A percentile compares a stretch with the other conserved stretches of the same genome.
These are phyloP conservation scores for Ogataea neopini DNA, from an alignment of 805 yeast species.

Conservation along the genomic window DNA sequence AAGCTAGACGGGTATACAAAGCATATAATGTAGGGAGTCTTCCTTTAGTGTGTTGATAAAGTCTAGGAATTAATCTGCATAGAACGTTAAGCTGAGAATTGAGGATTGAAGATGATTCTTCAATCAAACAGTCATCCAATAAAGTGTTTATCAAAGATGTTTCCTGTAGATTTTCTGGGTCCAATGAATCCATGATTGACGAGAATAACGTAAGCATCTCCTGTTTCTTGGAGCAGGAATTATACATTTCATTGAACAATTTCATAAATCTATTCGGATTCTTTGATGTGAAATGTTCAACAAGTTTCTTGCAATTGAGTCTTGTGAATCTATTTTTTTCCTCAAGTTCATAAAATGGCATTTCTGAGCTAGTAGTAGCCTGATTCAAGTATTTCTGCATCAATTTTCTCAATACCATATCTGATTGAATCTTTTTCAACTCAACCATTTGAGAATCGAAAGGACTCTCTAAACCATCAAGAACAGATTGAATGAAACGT, in stretches of 20 bases:
- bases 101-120: constrained; percentile 37
- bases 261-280: constrained; percentile 6
- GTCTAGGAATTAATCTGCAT: constrained; percentile 38
- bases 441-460: constrained; percentile 10
- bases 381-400: constrained; percentile 27
- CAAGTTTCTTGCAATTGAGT: neutral
- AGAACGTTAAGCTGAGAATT: constrained; percentile 17
- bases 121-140: constrained; percentile 43
- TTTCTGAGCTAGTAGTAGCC: constrained; percentile 9
- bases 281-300: constrained; percentile 41
- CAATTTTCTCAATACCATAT: constrained; percentile 20
- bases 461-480: constrained; percentile 4
- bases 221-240: constrained; percentile 36
- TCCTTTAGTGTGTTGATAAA: constrained; percentile 33
- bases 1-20: constrained; percentile 44
- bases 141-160: constrained; percentile 40
- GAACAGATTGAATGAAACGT: constrained; percentile 10
- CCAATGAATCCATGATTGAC: constrained; percentile 19
- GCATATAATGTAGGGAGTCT: constrained; percentile 45
- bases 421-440: constrained; percentile 14
- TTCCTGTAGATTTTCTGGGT: constrained; percentile 34
- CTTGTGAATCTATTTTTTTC: constrained; percentile 49
- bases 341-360: constrained; percentile 30
- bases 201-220: constrained; percentile 41
- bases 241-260: constrained; percentile 1